phyloP scores from a whole-genome alignment of 345 rosid species.

The Lumnitzera racemosa region DNA sequence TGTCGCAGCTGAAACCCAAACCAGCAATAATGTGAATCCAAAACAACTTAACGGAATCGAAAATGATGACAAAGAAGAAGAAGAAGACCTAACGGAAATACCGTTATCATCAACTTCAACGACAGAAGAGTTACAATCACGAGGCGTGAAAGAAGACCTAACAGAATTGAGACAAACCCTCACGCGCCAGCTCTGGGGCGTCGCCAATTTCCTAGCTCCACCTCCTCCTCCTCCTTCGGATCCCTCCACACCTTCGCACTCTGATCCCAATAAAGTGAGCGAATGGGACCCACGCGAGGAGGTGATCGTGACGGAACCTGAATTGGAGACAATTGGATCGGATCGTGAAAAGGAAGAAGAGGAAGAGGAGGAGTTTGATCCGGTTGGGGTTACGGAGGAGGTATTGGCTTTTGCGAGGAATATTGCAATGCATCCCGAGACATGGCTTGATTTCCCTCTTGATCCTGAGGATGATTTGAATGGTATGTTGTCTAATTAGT shows the following conservation, averaged over 20 bases:
- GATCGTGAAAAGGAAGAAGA: slow-evolving; percentile 21
- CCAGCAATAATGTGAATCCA: slow-evolving; percentile 9
- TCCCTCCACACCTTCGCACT: slow-evolving; percentile 15
- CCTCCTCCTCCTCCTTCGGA: slow-evolving; percentile 32
- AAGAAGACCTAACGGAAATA: slow-evolving; percentile 10
- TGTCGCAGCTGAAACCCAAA: slow-evolving; percentile 10
- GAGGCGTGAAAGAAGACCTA: slow-evolving; percentile 86
- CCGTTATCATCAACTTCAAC: not conserved
- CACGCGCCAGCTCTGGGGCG: slow-evolving; percentile 80
- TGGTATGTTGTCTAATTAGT: slow-evolving; percentile 33
- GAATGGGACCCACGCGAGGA: slow-evolving; percentile 20
- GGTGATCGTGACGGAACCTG: not conserved
- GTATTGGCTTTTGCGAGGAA: slow-evolving; percentile 80
- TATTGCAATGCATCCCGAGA: slow-evolving; percentile 88
- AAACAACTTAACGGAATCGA: slow-evolving; percentile 4
- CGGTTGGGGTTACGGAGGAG: slow-evolving; percentile 73
- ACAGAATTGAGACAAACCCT: slow-evolving; percentile 66
- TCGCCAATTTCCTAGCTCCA: slow-evolving; percentile 85
- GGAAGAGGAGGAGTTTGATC: slow-evolving; percentile 25
- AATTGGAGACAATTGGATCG: slow-evolving; percentile 12
- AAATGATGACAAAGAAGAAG: not conserved
- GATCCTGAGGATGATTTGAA: slow-evolving; percentile 78
- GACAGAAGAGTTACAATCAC: slow-evolving; percentile 32
- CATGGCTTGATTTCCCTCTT: slow-evolving; percentile 92
- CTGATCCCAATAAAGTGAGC: not conserved